Evolutionary conservation across 2,329 filamentous ascomycete species (phyloP), one percentile per base, ranked within the genome.

Genomic region (Gnomoniopsis sp.): DNA sequence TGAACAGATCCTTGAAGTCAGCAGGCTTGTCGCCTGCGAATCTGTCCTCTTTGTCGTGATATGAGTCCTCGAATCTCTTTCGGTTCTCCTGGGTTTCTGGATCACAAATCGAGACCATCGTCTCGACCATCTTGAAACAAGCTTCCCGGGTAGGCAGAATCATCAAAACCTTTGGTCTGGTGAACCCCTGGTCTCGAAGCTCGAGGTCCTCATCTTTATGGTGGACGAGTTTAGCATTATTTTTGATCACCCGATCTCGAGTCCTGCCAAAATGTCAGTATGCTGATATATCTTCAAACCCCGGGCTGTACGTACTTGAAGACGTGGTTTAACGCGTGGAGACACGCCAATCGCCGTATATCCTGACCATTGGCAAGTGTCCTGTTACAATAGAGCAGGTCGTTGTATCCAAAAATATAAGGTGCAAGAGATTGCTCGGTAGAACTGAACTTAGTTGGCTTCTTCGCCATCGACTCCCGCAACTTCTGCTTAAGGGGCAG

Each of bases 31-130:
- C 86, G 10, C 83, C 78, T 26, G 87, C 85, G 65, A 91, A 88
- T 43, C 84, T 85, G 60, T 87, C 82, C 22, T 89, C 84, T 43
- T 85, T 83, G 30, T 88, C 83, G 7, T 87, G 80, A 72, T 93
- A 99, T 1, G 84, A 85, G 57, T 97, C 93, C 41, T 93, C 82
- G 68, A 99, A 98, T 0, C 95, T 86, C 72, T 96, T 95, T 66
- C 90, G 89, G 75, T 98, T 96, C 72, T 98, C 95, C 71, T 96
- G 91, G 68, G 97, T 93, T 58, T 97, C 93, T 0, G 91, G 89
- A 61, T 88, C 81, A 73, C 87, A 90, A 23, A 96, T 75, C 6
- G 85, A 80, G 46, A 88, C 87, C 48, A 99, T 91, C 44, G 83
- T 84, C 51, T 96, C 86, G 41, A 96, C 80, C 65, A 90, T 88